Conservation (phyloP, 163 green algal genomes). For the Chlorella variabilis region DNA sequence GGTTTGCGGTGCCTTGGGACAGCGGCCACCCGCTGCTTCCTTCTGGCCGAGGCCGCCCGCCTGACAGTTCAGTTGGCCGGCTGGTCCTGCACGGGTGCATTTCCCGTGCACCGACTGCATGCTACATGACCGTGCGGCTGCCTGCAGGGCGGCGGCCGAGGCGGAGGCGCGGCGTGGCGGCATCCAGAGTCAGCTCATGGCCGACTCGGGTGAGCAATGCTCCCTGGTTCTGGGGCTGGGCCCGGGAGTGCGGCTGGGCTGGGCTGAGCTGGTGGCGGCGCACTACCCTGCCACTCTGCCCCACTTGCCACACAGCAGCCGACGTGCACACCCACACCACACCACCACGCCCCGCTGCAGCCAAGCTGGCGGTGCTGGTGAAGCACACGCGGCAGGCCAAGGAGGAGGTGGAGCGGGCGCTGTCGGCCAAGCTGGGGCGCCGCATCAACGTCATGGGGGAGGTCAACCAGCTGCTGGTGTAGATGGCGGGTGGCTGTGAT, state of each 20-base stretch:
- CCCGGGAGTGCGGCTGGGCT: neutral
- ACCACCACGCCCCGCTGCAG: too few relatives aligned
- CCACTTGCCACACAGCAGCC: too few relatives aligned
- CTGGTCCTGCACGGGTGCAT: too few relatives aligned
- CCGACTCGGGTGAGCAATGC: constrained; percentile 35
- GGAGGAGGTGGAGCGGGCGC: constrained; percentile 50
- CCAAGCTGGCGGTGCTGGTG: constrained; percentile 60
- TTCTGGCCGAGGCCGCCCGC: too few relatives aligned
- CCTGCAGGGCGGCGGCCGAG: constrained; percentile 58
- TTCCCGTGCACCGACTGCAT: too few relatives aligned
- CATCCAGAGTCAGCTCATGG: constrained; percentile 55
- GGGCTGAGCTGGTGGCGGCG: too few relatives aligned
- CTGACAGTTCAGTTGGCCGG: too few relatives aligned
- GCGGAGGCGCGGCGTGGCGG: constrained; percentile 54
- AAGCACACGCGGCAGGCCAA: constrained; percentile 53
- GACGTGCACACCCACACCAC: too few relatives aligned
- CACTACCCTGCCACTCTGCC: too few relatives aligned
- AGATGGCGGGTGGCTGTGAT: neutral
- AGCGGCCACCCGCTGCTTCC: neutral
- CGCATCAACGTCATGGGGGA: constrained; percentile 76
- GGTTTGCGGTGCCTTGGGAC: neutral
- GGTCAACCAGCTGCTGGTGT: constrained; percentile 61
- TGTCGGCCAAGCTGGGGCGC: constrained; percentile 61
- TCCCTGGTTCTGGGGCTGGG: too few relatives aligned
- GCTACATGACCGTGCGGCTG: too few relatives aligned